These are phyloP conservation scores for Magnolia sinica DNA, from an alignment of 164 flowering plant species.

Conservation along the genomic window DNA sequence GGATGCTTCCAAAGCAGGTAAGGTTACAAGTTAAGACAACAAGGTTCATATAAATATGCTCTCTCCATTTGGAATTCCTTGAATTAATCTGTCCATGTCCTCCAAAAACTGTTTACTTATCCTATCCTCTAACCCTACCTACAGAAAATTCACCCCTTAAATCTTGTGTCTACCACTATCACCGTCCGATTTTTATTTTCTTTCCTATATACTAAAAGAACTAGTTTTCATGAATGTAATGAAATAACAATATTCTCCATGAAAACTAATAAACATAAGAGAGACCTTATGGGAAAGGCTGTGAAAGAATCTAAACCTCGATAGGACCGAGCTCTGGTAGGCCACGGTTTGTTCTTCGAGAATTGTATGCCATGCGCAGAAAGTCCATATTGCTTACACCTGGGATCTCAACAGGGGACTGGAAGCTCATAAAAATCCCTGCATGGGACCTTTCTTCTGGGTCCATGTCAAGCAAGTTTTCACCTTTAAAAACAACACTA, in stretches of 20 bases:
- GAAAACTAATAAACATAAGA: too few relatives aligned
- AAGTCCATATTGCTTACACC: slow-evolving; percentile 87
- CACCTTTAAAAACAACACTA: slow-evolving; percentile 75
- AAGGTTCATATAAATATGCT: neutral
- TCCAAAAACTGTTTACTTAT: too few relatives aligned
- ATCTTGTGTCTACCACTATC: too few relatives aligned
- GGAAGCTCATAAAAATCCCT: slow-evolving; percentile 97
- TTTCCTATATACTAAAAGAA: neutral
- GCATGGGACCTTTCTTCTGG: slow-evolving; percentile 92
- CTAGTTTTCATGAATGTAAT: neutral
- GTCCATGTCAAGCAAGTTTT: slow-evolving; percentile 85
- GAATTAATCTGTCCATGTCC: too few relatives aligned
- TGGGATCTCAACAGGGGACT: slow-evolving; percentile 89
- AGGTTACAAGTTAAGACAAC: neutral
- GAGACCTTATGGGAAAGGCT: neutral
- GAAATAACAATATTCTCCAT: too few relatives aligned
- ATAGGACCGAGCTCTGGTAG: slow-evolving; percentile 77
- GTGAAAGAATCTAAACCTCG: slow-evolving; percentile 46
- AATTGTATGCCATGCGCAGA: slow-evolving; percentile 90
- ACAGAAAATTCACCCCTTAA: too few relatives aligned
- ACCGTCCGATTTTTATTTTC: too few relatives aligned
- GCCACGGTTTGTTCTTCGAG: slow-evolving; percentile 70
- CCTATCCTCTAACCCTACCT: too few relatives aligned
- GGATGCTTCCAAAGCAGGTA: too few relatives aligned
- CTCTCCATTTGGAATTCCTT: neutral